Evolutionary conservation across 176 grass and related monocot species (phyloP).

Genomic region (Hordeum vulgare): DNA sequence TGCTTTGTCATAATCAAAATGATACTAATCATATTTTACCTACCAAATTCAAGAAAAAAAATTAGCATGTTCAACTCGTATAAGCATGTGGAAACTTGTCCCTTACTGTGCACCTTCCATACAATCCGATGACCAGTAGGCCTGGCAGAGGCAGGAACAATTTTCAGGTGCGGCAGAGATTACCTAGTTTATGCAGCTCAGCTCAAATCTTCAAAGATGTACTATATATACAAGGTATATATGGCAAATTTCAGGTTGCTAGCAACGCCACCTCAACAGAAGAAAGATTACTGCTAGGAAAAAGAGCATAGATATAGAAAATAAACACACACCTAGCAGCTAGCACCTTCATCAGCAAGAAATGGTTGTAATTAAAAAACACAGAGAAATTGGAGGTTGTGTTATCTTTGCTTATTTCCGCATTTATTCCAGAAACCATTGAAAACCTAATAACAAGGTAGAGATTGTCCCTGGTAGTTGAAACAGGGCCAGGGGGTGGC

Average conservation of each 20-base stretch:
- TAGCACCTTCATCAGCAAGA: background rate
- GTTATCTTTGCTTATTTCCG: background rate
- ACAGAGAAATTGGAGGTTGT: background rate
- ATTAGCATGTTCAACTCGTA: background rate
- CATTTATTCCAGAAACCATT: background rate
- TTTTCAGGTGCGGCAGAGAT: too few relatives aligned
- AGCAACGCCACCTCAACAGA: background rate
- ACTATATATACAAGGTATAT: too few relatives aligned
- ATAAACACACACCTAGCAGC: background rate
- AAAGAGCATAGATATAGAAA: background rate
- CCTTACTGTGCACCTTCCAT: background rate
- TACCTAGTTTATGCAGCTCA: too few relatives aligned
- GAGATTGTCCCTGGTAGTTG: background rate
- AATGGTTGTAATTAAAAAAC: background rate
- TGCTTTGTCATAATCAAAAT: conserved; percentile 7
- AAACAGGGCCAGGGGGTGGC: conserved; percentile 1
- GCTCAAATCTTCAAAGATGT: too few relatives aligned
- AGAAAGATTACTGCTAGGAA: background rate
- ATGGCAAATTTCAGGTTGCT: too few relatives aligned
- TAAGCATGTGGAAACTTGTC: background rate
- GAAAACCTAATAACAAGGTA: background rate
- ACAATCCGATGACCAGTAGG: background rate
- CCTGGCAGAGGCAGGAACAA: too few relatives aligned
- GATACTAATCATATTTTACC: background rate
- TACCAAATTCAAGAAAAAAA: background rate